These are phyloP conservation scores for Aegle marmelos DNA, from an alignment of 345 rosid species.

Conservation along the genomic window DNA sequence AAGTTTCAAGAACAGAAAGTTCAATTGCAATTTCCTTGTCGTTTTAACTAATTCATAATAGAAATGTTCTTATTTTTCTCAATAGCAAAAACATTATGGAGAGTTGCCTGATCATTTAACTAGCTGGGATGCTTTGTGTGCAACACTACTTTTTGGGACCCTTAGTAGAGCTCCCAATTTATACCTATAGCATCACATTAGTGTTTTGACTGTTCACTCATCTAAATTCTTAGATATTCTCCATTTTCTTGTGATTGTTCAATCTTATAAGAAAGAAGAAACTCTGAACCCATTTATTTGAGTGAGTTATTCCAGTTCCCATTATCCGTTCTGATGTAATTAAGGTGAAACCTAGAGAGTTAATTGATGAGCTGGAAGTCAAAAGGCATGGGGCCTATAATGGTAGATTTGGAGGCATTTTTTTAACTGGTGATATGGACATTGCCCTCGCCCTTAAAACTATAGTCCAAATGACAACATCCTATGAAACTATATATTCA, in stretches of 20 bases:
- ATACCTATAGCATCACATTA: not conserved
- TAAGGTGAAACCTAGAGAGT: slow-evolving; percentile 94
- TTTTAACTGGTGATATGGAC: slow-evolving; percentile 74
- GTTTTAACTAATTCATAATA: not conserved
- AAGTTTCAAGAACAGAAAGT: not conserved
- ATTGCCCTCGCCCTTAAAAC: slow-evolving; percentile 81
- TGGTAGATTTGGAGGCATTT: slow-evolving; percentile 91
- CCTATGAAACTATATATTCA: too few species aligned
- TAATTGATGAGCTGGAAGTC: slow-evolving; percentile 82
- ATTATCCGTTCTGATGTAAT: not conserved
- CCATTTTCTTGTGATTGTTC: not conserved
- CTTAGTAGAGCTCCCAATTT: slow-evolving; percentile 98
- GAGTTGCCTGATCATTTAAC: slow-evolving; percentile 67
- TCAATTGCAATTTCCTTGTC: not conserved
- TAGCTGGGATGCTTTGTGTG: slow-evolving; percentile 89
- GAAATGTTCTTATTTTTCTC: not conserved
- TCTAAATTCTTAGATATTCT: not conserved
- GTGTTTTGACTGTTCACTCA: not conserved
- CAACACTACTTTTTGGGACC: slow-evolving; percentile 90
- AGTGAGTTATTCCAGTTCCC: not conserved
- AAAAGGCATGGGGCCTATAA: slow-evolving; percentile 89
- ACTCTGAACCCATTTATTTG: not conserved
- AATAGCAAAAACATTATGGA: slow-evolving; percentile 28
- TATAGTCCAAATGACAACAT: slow-evolving; percentile 53
- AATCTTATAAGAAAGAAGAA: not conserved